A percentile compares a stretch with the other conserved stretches of the same genome.
Evolutionary conservation across 2,329 filamentous ascomycete genomes (phyloP).

Genomic region (Microascus cirrosus): DNA sequence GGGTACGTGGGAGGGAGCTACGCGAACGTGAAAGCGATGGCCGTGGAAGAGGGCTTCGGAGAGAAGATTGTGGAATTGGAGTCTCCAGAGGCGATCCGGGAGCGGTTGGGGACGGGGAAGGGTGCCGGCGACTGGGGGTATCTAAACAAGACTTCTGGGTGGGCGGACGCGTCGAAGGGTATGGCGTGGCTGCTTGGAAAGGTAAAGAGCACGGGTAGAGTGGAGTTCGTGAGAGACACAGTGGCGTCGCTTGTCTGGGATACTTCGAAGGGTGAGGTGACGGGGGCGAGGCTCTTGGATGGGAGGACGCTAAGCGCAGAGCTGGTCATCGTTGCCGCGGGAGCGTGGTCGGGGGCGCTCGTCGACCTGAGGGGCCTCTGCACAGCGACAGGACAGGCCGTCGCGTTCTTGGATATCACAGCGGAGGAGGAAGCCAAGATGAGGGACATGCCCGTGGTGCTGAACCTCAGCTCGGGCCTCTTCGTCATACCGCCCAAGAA

Average conservation of each 20-base stretch:
- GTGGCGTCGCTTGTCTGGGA: constrained; percentile 30
- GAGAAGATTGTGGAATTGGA: constrained; percentile 33
- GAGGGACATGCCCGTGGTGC: constrained; percentile 55
- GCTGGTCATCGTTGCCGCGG: constrained; percentile 69
- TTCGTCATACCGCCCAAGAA: constrained; percentile 63
- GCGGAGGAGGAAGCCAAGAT: constrained; percentile 57
- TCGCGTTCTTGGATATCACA: constrained; percentile 69
- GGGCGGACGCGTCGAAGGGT: constrained; percentile 65
- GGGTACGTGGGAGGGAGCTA: constrained; percentile 50
- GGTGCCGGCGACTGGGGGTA: constrained; percentile 57
- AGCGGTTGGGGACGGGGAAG: constrained; percentile 31
- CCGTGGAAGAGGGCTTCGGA: constrained; percentile 22
- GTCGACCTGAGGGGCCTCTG: constrained; percentile 68
- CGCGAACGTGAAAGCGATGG: constrained; percentile 46
- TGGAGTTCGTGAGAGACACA: constrained; percentile 41
- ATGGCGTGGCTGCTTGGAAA: constrained; percentile 53
- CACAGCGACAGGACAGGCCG: constrained; percentile 69
- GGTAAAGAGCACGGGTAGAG: constrained; percentile 42
- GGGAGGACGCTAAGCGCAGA: constrained; percentile 47
- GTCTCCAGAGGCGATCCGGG: constrained; percentile 28
- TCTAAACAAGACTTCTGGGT: constrained; percentile 63
- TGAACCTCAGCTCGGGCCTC: constrained; percentile 60
- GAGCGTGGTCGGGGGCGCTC: constrained; percentile 74
- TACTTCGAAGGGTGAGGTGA: constrained; percentile 20
- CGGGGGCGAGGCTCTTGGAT: constrained; percentile 42